These are phyloP conservation scores for Carex pumila DNA, from an alignment of 176 grass and related monocot genomes.

Conservation along the genomic window DNA sequence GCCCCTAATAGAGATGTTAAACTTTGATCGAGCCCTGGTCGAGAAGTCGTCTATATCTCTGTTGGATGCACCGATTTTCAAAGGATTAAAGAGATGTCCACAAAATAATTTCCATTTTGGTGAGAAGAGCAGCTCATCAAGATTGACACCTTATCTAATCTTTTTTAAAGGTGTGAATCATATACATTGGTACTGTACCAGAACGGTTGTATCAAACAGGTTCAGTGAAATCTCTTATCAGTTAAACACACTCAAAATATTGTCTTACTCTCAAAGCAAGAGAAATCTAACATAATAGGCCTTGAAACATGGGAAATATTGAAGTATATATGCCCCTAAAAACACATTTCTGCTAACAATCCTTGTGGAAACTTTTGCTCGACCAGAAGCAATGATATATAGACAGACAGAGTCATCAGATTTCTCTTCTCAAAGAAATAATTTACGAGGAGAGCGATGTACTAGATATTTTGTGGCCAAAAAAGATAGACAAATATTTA, in stretches of 20 bases:
- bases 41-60: constrained; percentile 75
- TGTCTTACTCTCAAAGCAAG: not conserved
- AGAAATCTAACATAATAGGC: not conserved
- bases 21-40: constrained; percentile 59
- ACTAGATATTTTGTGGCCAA: not conserved
- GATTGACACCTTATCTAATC: not conserved
- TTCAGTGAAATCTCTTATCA: not conserved
- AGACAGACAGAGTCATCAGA: not conserved
- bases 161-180: not conserved
- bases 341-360: not conserved
- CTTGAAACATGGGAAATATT: not conserved
- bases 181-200: not conserved
- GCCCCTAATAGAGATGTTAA: constrained; percentile 56
- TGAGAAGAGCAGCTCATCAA: not conserved
- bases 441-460: not conserved
- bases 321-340: not conserved
- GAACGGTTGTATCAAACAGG: not conserved
- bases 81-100: not conserved
- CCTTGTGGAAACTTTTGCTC: not conserved
- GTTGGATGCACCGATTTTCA: constrained; percentile 7
- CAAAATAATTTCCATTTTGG: not conserved
- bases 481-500: not conserved
- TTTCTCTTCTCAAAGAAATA: not conserved
- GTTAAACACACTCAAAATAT: not conserved
- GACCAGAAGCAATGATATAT: not conserved